phyloP scores from a whole-genome alignment of 192 early-diverging fungal species.

The Gorgonomyces haynaldii region DNA sequence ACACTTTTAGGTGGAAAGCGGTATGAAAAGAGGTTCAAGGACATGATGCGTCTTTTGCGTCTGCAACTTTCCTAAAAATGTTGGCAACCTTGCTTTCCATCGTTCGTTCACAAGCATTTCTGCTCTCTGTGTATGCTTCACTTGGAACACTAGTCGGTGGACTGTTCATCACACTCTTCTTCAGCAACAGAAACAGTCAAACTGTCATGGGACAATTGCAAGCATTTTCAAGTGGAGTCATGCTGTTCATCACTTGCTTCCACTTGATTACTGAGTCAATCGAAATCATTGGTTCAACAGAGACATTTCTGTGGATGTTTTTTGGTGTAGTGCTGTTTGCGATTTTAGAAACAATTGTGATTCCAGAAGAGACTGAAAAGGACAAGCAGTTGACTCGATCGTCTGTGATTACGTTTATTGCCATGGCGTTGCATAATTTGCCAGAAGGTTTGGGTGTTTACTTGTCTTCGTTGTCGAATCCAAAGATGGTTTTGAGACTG shows the following conservation, averaged over 20 bases:
- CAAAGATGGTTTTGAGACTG: conserved; percentile 3
- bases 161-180: conserved; percentile 9
- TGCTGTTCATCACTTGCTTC: conserved; percentile 45
- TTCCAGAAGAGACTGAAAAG: conserved; percentile 22
- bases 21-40: no score
- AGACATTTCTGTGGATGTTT: conserved; percentile 39
- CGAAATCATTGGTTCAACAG: conserved; percentile 21
- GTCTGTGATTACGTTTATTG: conserved; percentile 35
- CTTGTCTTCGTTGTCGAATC: conserved; percentile 30
- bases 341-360: conserved; percentile 21
- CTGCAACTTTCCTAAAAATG: no score
- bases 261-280: conserved; percentile 36
- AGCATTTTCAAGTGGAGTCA: conserved; percentile 30
- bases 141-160: conserved; percentile 33
- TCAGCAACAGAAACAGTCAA: conserved; percentile 16
- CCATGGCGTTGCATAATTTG: conserved; percentile 36
- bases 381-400: conserved; percentile 30
- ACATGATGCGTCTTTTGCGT: no score
- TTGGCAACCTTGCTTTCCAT: no score
- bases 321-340: conserved; percentile 34
- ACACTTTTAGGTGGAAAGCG: no score
- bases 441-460: conserved; percentile 43
- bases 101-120: no score
- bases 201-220: conserved; percentile 38
- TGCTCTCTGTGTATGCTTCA: conserved; percentile 30